These are phyloP conservation scores for Salvia miltiorrhiza DNA, from an alignment of 257 asterid genomes.

Conservation along the genomic window DNA sequence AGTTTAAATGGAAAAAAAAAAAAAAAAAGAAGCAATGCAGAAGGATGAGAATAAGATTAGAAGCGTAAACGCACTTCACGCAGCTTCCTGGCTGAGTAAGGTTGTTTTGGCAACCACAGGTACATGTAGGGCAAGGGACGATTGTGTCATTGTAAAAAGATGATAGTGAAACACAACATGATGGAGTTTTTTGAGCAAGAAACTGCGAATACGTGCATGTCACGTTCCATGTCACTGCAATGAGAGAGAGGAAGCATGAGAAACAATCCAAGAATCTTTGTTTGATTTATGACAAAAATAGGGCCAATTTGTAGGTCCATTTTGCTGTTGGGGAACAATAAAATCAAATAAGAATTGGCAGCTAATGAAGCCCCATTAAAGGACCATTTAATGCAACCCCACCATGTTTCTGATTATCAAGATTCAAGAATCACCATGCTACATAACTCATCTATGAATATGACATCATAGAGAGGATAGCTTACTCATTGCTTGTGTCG, in stretches of 20 bases:
- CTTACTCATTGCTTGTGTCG: constrained; percentile 91
- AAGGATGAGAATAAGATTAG: background rate
- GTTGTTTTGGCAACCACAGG: constrained; percentile 51
- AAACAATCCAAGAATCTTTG: constrained; percentile 5
- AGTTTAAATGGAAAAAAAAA: background rate
- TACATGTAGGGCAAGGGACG: constrained; percentile 55
- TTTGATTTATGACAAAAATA: background rate
- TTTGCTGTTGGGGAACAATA: background rate
- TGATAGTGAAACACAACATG: constrained; percentile 54
- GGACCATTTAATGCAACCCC: background rate
- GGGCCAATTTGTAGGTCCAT: background rate
- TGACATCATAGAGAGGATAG: background rate
- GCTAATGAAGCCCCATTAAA: background rate
- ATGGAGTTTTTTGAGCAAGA: constrained; percentile 45
- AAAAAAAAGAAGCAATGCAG: background rate
- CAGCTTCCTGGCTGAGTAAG: constrained; percentile 49
- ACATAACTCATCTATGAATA: background rate
- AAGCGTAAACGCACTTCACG: constrained; percentile 36
- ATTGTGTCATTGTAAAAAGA: constrained; percentile 47
- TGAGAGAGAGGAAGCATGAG: constrained; percentile 16
- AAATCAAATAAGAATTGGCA: background rate
- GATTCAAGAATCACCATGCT: background rate
- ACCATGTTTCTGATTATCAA: background rate
- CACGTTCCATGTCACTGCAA: constrained; percentile 64
- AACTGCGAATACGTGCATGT: constrained; percentile 57